Percentiles rank a stretch among this genome's conserved stretches.
Conservation (phyloP, 2,329 filamentous ascomycete genomes). For the Periconia digitata region DNA sequence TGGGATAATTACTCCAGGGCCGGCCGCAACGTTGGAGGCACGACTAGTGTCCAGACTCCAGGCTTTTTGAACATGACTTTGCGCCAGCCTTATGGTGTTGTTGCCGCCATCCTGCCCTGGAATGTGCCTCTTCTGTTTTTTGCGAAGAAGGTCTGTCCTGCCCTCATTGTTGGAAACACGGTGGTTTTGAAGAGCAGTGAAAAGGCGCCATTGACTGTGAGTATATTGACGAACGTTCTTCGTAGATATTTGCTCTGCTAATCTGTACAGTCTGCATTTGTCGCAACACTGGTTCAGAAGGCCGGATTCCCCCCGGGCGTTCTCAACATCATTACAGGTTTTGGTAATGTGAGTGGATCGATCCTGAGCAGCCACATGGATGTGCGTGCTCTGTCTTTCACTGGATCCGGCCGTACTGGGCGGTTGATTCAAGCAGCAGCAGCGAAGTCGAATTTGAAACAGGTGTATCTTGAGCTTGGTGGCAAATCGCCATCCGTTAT, state of each 20-base stretch:
- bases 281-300: slow-evolving; percentile 74
- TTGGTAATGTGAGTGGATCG: slow-evolving; percentile 77
- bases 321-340: slow-evolving; percentile 78
- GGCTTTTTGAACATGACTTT: slow-evolving; percentile 65
- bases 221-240: slow-evolving; percentile 57
- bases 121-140: slow-evolving; percentile 33
- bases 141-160: slow-evolving; percentile 28
- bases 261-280: slow-evolving; percentile 72
- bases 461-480: slow-evolving; percentile 81
- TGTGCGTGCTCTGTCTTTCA: slow-evolving; percentile 82
- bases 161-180: slow-evolving; percentile 38
- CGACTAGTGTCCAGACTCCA: slow-evolving; percentile 61
- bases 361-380: slow-evolving; percentile 73
- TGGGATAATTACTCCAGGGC: slow-evolving; percentile 77
- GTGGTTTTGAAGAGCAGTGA: slow-evolving; percentile 39
- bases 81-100: slow-evolving; percentile 76
- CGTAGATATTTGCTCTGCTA: slow-evolving; percentile 61
- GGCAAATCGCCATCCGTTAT: slow-evolving; percentile 86
- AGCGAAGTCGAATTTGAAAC: slow-evolving; percentile 80
- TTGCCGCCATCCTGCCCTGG: slow-evolving; percentile 76
- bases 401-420: slow-evolving; percentile 81
- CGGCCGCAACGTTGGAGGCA: slow-evolving; percentile 76
- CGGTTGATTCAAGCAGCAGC: slow-evolving; percentile 75
- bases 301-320: slow-evolving; percentile 81
- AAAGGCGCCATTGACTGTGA: slow-evolving; percentile 68